phyloP scores from a whole-genome alignment of 352 stramenopile genomes.

The Globisporangium solare region DNA sequence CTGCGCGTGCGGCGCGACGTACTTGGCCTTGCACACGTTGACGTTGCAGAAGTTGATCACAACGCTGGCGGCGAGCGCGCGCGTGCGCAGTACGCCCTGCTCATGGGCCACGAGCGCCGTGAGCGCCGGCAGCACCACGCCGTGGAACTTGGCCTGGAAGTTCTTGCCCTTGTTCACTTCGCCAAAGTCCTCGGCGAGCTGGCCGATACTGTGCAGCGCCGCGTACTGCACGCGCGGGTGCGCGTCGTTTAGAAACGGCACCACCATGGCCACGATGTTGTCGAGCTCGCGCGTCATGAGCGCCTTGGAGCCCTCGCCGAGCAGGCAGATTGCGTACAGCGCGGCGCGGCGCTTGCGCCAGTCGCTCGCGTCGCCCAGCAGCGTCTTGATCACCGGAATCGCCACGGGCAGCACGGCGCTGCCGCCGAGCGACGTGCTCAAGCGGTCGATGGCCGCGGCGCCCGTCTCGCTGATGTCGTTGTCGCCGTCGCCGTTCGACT shows the following conservation, averaged over 20 bases:
- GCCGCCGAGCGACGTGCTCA: constrained; percentile 68
- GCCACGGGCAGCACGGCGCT: constrained; percentile 68
- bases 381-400: constrained; percentile 69
- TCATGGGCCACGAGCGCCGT: constrained; percentile 63
- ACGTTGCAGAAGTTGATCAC: constrained; percentile 86
- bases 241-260: constrained; percentile 63
- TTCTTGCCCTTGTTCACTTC: constrained; percentile 85
- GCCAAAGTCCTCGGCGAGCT: constrained; percentile 80
- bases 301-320: constrained; percentile 72
- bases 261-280: constrained; percentile 63
- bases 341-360: constrained; percentile 77
- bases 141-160: constrained; percentile 82
- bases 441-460: constrained; percentile 72
- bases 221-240: constrained; percentile 82
- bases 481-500: constrained; percentile 47
- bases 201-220: constrained; percentile 76
- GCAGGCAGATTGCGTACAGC: constrained; percentile 72
- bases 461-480: constrained; percentile 65
- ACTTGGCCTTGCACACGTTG: constrained; percentile 79
- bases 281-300: constrained; percentile 79
- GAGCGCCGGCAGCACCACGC: constrained; percentile 54
- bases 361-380: constrained; percentile 44
- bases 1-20: constrained; percentile 61
- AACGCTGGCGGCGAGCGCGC: constrained; percentile 69
- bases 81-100: constrained; percentile 61